Base-by-base conservation (phyloP, 1,284 basidiomycete genomes). In the Hymenochaete sp. region DNA sequence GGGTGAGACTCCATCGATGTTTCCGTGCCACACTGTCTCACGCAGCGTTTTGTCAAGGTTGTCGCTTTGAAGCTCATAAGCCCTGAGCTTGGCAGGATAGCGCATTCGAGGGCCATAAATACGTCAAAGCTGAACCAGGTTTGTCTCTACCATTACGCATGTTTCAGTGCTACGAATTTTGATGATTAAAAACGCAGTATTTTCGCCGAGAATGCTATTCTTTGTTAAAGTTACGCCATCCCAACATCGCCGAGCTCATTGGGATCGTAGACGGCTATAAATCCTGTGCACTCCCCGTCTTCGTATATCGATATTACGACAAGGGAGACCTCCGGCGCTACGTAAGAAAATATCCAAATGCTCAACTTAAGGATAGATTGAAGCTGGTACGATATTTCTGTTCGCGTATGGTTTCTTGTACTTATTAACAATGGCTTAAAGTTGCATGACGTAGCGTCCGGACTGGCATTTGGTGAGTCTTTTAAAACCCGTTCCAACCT, bases 161-260 rank as follows among this genome's bases (percentile, higher is more conserved):
- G n/a, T n/a, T n/a, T n/a, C n/a, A n/a, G n/a, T n/a, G n/a, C n/a
- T n/a, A n/a, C n/a, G n/a, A n/a, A n/a, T n/a, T n/a, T n/a, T n/a
- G n/a, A n/a, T n/a, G n/a, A n/a, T n/a, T n/a, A n/a, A n/a, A n/a
- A n/a, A n/a, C 18, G 9, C 21, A 44, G 43, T 44, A 44, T 21
- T 44, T 44, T 27, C 24, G 26, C 11, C 33, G 43, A 13, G 43
- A 44, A 38, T 44, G 43, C 43, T n/a, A 14, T 9, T 13, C 27
- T 10, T 38, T 21, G 43, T 19, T 37, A 9, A n/a, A 6, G 5
- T 21, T 24, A 21, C 7, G 31, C 6, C 31, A 21, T 35, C 22
- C 43, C 13, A 38, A 38, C n/a, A 38, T 44, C 4, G 32, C 19
- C 6, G 22, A 16, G n/a, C 10, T 36, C 7, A 16, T 45, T 11